A percentile compares a stretch with the other conserved stretches of the same genome.
Evolutionary conservation across 2,329 filamentous ascomycete genomes (phyloP).

Genomic region (Cladosporium cucumerinum): DNA sequence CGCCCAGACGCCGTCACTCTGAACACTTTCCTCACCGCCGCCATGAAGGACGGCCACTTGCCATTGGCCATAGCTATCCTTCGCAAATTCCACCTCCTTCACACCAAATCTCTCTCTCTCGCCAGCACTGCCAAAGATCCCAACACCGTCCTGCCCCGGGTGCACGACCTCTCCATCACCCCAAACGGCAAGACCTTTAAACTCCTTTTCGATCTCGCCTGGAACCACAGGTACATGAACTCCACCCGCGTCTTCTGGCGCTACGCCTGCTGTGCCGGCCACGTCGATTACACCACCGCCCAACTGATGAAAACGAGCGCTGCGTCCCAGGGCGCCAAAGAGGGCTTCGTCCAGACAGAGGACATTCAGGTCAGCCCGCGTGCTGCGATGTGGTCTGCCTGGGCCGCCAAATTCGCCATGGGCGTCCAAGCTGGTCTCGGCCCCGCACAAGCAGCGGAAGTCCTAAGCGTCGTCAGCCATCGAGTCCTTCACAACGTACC

Average conservation of each 20-base stretch:
- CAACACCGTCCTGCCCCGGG: neutral
- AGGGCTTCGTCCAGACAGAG: neutral
- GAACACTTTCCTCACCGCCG: conserved; percentile 28
- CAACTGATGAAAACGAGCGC: conserved; percentile 20
- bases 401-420: conserved; percentile 27
- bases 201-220: conserved; percentile 22
- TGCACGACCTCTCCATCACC: neutral
- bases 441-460: neutral
- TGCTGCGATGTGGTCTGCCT: conserved; percentile 20
- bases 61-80: conserved; percentile 21
- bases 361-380: neutral
- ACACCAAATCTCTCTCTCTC: neutral
- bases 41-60: conserved; percentile 18
- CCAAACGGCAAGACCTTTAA: neutral
- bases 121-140: conserved; percentile 12
- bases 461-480: conserved; percentile 1
- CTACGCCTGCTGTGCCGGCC: conserved; percentile 31
- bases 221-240: conserved; percentile 26
- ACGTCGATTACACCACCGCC: conserved; percentile 19
- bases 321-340: neutral
- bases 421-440: conserved; percentile 17
- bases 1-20: conserved; percentile 21
- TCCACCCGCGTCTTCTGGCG: conserved; percentile 34
- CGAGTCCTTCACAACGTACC: neutral
- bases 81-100: conserved; percentile 16